phyloP scores from a whole-genome alignment of 2,329 filamentous ascomycete species.

The Beauveria scarabaeidicola region DNA sequence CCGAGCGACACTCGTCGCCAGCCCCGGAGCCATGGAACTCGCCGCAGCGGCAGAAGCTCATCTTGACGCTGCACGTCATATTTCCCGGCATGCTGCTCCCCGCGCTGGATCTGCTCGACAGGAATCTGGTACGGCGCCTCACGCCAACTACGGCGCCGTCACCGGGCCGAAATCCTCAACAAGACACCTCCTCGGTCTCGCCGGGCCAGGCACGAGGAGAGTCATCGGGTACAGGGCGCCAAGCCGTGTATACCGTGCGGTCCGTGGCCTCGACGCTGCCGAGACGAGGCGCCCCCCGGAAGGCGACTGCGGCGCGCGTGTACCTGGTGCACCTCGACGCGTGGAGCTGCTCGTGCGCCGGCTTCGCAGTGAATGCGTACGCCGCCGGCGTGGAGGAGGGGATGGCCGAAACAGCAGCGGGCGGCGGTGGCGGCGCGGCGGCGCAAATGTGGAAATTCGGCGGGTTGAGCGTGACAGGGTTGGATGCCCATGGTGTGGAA shows the following conservation, averaged over 20 bases:
- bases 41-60: conserved; percentile 39
- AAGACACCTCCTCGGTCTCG: conserved; percentile 25
- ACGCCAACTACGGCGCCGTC: conserved; percentile 1
- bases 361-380: conserved; percentile 69
- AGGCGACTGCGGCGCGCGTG: conserved; percentile 14
- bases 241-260: conserved; percentile 12
- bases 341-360: conserved; percentile 88
- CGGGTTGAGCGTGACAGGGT: conserved; percentile 33
- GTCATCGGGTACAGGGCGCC: not conserved
- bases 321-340: conserved; percentile 67
- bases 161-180: not conserved
- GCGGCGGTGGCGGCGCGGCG: not conserved
- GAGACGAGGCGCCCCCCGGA: conserved; percentile 1
- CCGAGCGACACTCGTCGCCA: not conserved
- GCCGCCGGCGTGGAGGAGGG: conserved; percentile 15
- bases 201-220: not conserved
- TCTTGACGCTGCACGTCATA: conserved; percentile 77
- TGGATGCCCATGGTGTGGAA: conserved; percentile 20
- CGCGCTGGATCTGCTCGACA: conserved; percentile 80
- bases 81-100: conserved; percentile 76
- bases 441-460: conserved; percentile 36
- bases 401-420: not conserved
- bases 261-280: conserved; percentile 19
- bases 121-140: conserved; percentile 57
- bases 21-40: conserved; percentile 10